phyloP scores from a whole-genome alignment of 495 filamentous ascomycete species.

The Viridothelium virens region DNA sequence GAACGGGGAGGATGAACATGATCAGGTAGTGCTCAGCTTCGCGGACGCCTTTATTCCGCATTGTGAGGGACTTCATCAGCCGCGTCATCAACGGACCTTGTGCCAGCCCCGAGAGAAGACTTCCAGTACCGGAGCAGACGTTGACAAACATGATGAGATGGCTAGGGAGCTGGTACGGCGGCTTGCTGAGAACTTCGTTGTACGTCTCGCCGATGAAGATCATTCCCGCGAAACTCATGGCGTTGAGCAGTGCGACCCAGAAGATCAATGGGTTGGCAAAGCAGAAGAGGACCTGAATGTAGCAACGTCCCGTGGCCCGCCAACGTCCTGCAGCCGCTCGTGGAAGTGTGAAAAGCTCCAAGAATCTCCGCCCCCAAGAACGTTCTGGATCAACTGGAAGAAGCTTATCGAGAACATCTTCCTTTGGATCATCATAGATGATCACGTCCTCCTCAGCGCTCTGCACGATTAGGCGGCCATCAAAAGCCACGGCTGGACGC shows the following conservation, averaged over 20 bases:
- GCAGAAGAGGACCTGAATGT: conserved; percentile 20
- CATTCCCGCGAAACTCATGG: conserved; percentile 19
- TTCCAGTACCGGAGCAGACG: conserved; percentile 13
- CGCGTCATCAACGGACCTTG: neutral
- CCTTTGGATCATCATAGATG: conserved; percentile 17
- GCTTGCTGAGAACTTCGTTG: neutral
- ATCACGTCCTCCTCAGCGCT: conserved; percentile 16
- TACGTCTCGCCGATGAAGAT: conserved; percentile 22
- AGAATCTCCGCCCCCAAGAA: neutral
- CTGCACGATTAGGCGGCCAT: conserved; percentile 19
- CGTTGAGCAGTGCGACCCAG: conserved; percentile 16
- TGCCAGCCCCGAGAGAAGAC: conserved; percentile 14
- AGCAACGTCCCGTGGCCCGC: conserved; percentile 13
- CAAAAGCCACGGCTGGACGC: conserved; percentile 17
- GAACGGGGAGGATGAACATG: conserved; percentile 19
- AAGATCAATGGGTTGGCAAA: conserved; percentile 20
- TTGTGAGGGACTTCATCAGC: conserved; percentile 11
- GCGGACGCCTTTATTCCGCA: conserved; percentile 17
- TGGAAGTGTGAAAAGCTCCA: conserved; percentile 2
- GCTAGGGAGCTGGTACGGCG: conserved; percentile 14
- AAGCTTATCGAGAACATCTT: neutral
- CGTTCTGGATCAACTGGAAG: conserved; percentile 1
- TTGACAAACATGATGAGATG: conserved; percentile 16
- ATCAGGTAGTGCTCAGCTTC: conserved; percentile 24
- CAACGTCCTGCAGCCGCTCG: conserved; percentile 14